A percentile compares a stretch with the other conserved stretches of the same genome.
These are phyloP conservation scores for Atkinsonella hypoxylon DNA, from an alignment of 2,329 filamentous ascomycete species.

Conservation along the genomic window DNA sequence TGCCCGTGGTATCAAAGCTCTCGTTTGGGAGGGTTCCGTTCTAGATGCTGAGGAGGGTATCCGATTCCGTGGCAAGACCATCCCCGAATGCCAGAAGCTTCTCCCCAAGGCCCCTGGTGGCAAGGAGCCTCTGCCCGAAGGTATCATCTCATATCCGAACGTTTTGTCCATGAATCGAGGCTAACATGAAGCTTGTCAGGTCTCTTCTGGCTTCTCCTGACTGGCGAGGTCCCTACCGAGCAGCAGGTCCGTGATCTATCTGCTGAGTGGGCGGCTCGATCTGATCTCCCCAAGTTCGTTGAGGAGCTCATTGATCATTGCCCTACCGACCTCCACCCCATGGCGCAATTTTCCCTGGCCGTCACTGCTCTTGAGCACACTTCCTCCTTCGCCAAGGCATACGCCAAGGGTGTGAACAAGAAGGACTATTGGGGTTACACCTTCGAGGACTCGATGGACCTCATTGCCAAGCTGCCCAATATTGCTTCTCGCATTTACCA, in stretches of 20 bases:
- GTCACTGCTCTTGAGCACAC: constrained; percentile 98
- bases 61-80: constrained; percentile 97
- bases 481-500: constrained; percentile 99
- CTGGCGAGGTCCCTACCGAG: constrained; percentile 92
- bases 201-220: constrained; percentile 99
- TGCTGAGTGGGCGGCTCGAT: constrained; percentile 96
- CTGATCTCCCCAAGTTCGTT: constrained; percentile 93
- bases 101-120: constrained; percentile 95
- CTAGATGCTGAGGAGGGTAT: constrained; percentile 98
- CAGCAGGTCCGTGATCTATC: constrained; percentile 98
- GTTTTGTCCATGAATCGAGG: background rate
- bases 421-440: constrained; percentile 99
- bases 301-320: constrained; percentile 99
- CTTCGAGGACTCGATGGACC: constrained; percentile 98
- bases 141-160: constrained; percentile 28
- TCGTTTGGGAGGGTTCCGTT: constrained; percentile 98
- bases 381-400: constrained; percentile 95
- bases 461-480: constrained; percentile 98
- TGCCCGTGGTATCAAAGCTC: constrained; percentile 95
- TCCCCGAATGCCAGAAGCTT: constrained; percentile 95
- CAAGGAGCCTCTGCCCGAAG: constrained; percentile 93
- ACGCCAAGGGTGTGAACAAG: constrained; percentile 98
- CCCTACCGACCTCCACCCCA: constrained; percentile 96
- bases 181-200: constrained; percentile 31
- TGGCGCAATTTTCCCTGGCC: constrained; percentile 98